phyloP scores from a whole-genome alignment of 2,329 filamentous ascomycete species.

The Xylaria hypoxylon region DNA sequence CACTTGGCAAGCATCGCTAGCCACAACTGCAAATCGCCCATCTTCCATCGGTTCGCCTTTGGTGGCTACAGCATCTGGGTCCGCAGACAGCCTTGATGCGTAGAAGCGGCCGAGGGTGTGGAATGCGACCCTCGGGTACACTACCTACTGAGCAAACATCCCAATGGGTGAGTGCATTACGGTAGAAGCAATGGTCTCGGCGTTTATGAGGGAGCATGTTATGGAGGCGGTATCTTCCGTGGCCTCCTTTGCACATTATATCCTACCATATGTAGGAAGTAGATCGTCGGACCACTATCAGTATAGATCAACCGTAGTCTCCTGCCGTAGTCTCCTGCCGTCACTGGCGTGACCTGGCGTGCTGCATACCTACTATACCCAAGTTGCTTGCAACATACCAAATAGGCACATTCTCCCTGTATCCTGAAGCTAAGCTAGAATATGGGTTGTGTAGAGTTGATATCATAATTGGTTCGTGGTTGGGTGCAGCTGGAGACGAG shows the following conservation, averaged over 20 bases:
- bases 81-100: conserved; percentile 41
- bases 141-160: conserved; percentile 1
- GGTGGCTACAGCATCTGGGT: conserved; percentile 32
- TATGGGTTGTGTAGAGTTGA: conserved; percentile 23
- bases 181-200: conserved; percentile 6
- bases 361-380: conserved; percentile 23
- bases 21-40: conserved; percentile 39
- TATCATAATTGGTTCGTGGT: conserved; percentile 29
- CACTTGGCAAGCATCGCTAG: conserved; percentile 39
- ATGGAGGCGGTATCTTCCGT: conserved; percentile 34
- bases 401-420: conserved; percentile 17
- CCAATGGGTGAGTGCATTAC: conserved; percentile 2
- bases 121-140: conserved; percentile 9
- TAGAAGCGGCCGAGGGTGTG: conserved; percentile 21
- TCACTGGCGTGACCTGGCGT: conserved; percentile 21
- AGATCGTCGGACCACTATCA: conserved; percentile 31
- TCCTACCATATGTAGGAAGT: background rate
- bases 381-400: conserved; percentile 14
- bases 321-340: background rate
- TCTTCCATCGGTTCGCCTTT: conserved; percentile 21
- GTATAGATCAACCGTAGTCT: conserved; percentile 15
- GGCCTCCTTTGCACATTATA: background rate
- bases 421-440: conserved; percentile 24
- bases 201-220: conserved; percentile 10
- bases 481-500: conserved; percentile 26